Evolutionary conservation across 371 early-diverging fungal genomes (phyloP).

Genomic region (Rhizopus stolonifer): DNA sequence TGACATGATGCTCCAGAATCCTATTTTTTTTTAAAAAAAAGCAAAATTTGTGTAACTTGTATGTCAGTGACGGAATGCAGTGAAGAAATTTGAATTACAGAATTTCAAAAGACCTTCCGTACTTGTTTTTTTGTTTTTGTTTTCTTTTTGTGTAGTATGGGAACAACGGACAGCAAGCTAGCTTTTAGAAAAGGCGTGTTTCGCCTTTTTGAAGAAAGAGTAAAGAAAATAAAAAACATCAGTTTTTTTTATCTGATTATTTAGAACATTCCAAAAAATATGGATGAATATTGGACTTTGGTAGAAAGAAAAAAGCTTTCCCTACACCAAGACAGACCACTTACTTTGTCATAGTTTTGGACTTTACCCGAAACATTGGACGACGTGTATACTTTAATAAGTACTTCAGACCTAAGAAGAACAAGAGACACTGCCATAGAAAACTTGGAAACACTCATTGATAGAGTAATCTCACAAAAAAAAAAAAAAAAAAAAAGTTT

Average conservation of each 20-base stretch:
- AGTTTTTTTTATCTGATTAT: neutral
- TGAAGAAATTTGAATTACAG: too few species aligned
- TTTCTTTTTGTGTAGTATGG: conserved; percentile 54
- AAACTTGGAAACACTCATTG: conserved; percentile 72
- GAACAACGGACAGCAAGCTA: conserved; percentile 85
- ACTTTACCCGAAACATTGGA: conserved; percentile 78
- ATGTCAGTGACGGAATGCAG: too few species aligned
- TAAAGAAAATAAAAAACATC: conserved; percentile 31
- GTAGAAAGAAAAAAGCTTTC: conserved; percentile 27
- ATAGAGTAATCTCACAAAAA: conserved; percentile 57
- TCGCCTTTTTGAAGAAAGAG: conserved; percentile 76
- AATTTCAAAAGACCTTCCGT: too few species aligned
- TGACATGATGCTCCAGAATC: too few species aligned
- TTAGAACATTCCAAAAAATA: conserved; percentile 64
- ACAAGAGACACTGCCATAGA: conserved; percentile 72
- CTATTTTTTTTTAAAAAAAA: too few species aligned
- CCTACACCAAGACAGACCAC: neutral
- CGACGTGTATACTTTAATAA: conserved; percentile 83
- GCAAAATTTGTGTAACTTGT: too few species aligned
- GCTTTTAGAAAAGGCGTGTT: conserved; percentile 87
- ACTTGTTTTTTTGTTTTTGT: too few species aligned
- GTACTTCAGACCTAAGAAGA: conserved; percentile 79
- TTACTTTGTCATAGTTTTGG: conserved; percentile 60
- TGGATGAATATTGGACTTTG: conserved; percentile 70
- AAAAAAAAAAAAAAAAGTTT: too few species aligned